A percentile compares a stretch with the other conserved stretches of the same genome.
These are phyloP conservation scores for Buddleja alternifolia DNA, from an alignment of 257 asterid species.

Conservation along the genomic window DNA sequence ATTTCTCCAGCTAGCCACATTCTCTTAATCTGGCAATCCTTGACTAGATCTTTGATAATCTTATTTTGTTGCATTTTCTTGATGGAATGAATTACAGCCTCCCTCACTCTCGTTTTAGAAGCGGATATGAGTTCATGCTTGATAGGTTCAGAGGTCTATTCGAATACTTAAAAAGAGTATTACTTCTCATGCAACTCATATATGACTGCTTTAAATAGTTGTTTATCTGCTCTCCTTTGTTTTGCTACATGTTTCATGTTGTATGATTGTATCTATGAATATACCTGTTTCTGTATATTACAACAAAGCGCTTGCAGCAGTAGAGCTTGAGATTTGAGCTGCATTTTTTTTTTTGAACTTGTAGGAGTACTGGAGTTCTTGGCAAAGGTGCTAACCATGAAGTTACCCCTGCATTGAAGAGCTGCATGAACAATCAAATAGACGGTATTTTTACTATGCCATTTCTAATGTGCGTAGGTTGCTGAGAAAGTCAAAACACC, in stretches of 20 bases:
- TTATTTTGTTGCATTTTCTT: not conserved
- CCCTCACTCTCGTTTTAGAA: not conserved
- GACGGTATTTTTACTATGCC: slow-evolving; percentile 45
- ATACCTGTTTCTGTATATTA: not conserved
- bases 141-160: not conserved
- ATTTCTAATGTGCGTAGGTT: slow-evolving; percentile 5
- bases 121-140: not conserved
- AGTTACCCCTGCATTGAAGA: slow-evolving; percentile 57
- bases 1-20: too few species aligned
- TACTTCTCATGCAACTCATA: not conserved
- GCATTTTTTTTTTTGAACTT: slow-evolving; percentile 16
- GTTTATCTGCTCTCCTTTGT: not conserved
- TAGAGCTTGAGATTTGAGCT: slow-evolving; percentile 18
- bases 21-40: too few species aligned
- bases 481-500: not conserved
- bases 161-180: not conserved
- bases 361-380: slow-evolving; percentile 59
- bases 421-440: slow-evolving; percentile 38
- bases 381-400: slow-evolving; percentile 61
- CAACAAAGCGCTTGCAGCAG: not conserved
- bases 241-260: slow-evolving; percentile 2
- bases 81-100: not conserved
- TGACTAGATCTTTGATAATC: slow-evolving; percentile 10
- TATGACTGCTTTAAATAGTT: slow-evolving; percentile 1
- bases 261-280: not conserved